Conservation (phyloP, 2,329 filamentous ascomycete species). For the Alternaria sp. region DNA sequence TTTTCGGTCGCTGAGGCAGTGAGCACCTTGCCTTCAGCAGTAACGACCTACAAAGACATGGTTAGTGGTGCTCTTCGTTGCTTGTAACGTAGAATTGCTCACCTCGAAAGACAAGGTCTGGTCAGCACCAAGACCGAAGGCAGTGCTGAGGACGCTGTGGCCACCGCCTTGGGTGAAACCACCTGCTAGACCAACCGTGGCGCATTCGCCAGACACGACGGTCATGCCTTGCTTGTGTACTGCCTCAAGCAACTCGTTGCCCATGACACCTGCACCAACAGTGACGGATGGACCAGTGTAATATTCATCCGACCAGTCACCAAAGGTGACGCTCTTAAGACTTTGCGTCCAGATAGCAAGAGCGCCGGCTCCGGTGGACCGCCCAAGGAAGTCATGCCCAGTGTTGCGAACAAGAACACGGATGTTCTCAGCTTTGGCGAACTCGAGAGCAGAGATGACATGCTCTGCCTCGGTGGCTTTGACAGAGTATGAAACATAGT, state of each 20-base stretch:
- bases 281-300: slow-evolving; percentile 41
- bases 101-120: slow-evolving; percentile 44
- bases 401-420: slow-evolving; percentile 35
- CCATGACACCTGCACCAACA: slow-evolving; percentile 42
- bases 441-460: slow-evolving; percentile 29
- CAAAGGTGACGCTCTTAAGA: slow-evolving; percentile 36
- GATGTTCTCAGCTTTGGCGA: slow-evolving; percentile 37
- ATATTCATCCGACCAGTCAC: slow-evolving; percentile 28
- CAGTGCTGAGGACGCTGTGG: slow-evolving; percentile 34
- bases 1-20: slow-evolving; percentile 42
- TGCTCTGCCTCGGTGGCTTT: slow-evolving; percentile 30
- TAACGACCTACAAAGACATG: slow-evolving; percentile 44
- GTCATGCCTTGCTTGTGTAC: slow-evolving; percentile 29
- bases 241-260: slow-evolving; percentile 34
- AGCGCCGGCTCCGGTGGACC: slow-evolving; percentile 41
- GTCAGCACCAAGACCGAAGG: slow-evolving; percentile 43
- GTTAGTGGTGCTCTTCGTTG: slow-evolving; percentile 6
- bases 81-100: background rate
- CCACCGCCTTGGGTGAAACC: slow-evolving; percentile 47
- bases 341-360: slow-evolving; percentile 45
- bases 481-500: slow-evolving; percentile 47
- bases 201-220: slow-evolving; percentile 44
- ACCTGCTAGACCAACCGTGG: slow-evolving; percentile 46
- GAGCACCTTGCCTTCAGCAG: slow-evolving; percentile 40
- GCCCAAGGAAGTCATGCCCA: slow-evolving; percentile 41